Base-by-base conservation (phyloP, 225 moss, liverwort and hornwort genomes). In the Pseudisothecium myosuroides region DNA sequence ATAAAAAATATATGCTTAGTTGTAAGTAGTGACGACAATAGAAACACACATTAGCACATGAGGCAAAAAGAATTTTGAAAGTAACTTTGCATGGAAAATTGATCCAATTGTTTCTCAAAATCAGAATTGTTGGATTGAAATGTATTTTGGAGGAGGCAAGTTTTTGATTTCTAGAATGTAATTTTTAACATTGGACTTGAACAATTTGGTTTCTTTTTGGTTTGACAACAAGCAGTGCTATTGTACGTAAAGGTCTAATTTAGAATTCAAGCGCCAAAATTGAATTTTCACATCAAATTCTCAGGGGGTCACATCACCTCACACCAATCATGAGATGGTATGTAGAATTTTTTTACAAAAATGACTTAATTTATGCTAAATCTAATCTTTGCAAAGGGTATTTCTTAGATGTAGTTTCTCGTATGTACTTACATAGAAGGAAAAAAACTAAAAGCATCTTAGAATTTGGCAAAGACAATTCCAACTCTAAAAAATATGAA, bases 11-110 rank as follows among this genome's bases (percentile, higher is more conserved):
- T 41, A 5, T 39, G 9, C 9, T 71, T 1, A 14, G 0, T 71
- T 71, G 8, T 15, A 41, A 71, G 8, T 71, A 71, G 8, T 41
- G 26, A 41, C 0, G 2, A 69, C 24, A 14, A 24, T 24, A 41
- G 0, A 1, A 0, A 5, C 1, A 26, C 0, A 39, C 8, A 41
- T n/a, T 68, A 68, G 7, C 0, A 68, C 7, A n/a, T 0, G 0
- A 39, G 8, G 14, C 22, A 23, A 69, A 24, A 23, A 0, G 1
- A 68, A 23, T 22, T 37, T n/a, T 23, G 3, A 13, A 7, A 68
- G 6, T 39, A n/a, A n/a, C n/a, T n/a, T 4, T n/a, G 11, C 7
- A 68, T 67, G 6, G 37, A 67, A 37, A 6, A 11, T 67, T 20
- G 10, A 6, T 3, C 4, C 21, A 37, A 68, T 68, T 68, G 22